phyloP scores from a whole-genome alignment of 2,329 filamentous ascomycete genomes.

The Fusarium xyrophilum region DNA sequence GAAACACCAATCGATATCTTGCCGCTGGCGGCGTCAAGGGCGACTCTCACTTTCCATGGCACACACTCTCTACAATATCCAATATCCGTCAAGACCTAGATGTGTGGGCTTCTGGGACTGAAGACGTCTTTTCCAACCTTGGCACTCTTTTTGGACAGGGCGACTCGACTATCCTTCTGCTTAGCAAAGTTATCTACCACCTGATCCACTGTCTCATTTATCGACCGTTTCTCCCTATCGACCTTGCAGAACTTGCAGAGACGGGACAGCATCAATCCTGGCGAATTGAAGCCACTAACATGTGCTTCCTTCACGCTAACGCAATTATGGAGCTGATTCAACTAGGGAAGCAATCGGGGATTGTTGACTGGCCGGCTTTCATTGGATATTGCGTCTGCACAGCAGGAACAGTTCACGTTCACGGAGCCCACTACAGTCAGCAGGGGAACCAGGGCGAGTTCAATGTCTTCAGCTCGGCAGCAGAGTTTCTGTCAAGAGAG shows the following conservation, averaged over 20 bases:
- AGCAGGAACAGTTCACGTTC: conserved; percentile 86
- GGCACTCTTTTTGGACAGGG: conserved; percentile 77
- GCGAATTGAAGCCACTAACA: conserved; percentile 90
- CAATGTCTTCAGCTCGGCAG: conserved; percentile 67
- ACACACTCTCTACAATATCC: conserved; percentile 82
- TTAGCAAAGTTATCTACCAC: conserved; percentile 88
- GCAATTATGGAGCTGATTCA: conserved; percentile 85
- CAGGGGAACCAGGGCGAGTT: conserved; percentile 56
- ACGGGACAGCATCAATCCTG: conserved; percentile 87
- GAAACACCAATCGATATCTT: conserved; percentile 83
- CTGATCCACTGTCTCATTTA: conserved; percentile 87
- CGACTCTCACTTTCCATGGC: conserved; percentile 91
- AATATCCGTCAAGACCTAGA: conserved; percentile 87
- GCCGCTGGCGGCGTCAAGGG: conserved; percentile 86
- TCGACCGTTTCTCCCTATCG: conserved; percentile 83
- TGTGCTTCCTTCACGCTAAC: conserved; percentile 86
- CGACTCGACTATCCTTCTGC: conserved; percentile 78
- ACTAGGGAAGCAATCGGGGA: conserved; percentile 74
- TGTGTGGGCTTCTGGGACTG: conserved; percentile 82
- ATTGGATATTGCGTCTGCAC: conserved; percentile 88
- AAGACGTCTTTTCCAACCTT: conserved; percentile 78
- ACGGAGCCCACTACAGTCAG: conserved; percentile 79
- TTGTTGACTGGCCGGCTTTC: conserved; percentile 85
- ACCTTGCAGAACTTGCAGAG: conserved; percentile 79
- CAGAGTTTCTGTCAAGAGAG: conserved; percentile 77